Evolutionary conservation across 352 stramenopile genomes (phyloP).

Genomic region (Saprolegnia parasitica): DNA sequence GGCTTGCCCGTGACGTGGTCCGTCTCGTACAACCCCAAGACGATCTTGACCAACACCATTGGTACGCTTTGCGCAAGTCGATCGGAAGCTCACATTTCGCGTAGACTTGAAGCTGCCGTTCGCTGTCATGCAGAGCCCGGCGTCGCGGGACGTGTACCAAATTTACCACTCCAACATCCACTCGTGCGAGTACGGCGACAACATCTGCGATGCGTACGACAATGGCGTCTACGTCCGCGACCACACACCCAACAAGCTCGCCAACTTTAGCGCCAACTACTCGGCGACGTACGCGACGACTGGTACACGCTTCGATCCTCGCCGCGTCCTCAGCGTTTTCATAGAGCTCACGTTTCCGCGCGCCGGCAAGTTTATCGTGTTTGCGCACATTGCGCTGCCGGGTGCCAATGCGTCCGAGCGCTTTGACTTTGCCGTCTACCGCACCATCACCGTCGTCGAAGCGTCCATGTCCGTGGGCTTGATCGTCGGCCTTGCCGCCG

Average conservation of each 20-base stretch:
- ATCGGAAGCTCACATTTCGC: neutral
- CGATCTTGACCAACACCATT: neutral
- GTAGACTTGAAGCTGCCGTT: neutral
- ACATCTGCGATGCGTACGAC: constrained; percentile 13
- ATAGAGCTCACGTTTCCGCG: neutral
- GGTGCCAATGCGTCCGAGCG: neutral
- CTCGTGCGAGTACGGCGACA: constrained; percentile 4
- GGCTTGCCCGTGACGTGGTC: neutral
- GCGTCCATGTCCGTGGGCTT: neutral
- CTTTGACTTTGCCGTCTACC: constrained; percentile 11
- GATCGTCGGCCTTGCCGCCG: neutral
- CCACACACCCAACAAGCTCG: neutral
- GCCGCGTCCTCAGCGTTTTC: neutral
- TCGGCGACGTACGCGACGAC: neutral
- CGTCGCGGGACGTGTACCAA: neutral
- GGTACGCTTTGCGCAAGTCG: neutral
- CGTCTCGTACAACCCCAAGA: neutral
- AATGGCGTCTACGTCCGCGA: neutral
- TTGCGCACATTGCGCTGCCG: constrained; percentile 3
- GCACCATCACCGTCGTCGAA: neutral
- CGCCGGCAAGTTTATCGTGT: neutral
- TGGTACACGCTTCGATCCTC: neutral
- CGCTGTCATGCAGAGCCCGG: neutral
- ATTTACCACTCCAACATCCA: constrained; percentile 8
- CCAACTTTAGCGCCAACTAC: neutral